Percentiles rank a stretch among this genome's conserved stretches.
Evolutionary conservation across 2,329 filamentous ascomycete species (phyloP).

Genomic region (Fusarium hostae): DNA sequence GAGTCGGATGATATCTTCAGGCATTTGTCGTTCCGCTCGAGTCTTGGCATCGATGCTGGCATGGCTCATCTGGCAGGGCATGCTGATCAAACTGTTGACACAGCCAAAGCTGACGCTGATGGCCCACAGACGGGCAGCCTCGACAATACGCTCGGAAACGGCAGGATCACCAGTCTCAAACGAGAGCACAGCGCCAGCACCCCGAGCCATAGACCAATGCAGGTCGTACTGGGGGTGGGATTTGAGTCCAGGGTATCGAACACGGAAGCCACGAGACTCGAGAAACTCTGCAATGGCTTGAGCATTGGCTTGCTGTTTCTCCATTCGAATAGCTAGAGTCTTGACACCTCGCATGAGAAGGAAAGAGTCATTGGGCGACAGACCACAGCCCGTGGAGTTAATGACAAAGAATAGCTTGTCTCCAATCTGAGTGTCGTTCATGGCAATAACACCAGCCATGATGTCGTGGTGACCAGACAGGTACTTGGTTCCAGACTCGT

Average conservation of each 20-base stretch:
- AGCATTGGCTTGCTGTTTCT: constrained; percentile 95
- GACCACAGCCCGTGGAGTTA: constrained; percentile 93
- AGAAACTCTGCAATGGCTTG: constrained; percentile 92
- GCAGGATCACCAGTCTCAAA: constrained; percentile 92
- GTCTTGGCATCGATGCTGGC: constrained; percentile 98
- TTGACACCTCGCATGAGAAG: constrained; percentile 95
- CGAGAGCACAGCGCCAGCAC: constrained; percentile 91
- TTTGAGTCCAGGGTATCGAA: constrained; percentile 92
- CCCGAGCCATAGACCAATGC: constrained; percentile 94
- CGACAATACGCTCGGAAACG: constrained; percentile 91
- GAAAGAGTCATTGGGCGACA: constrained; percentile 96
- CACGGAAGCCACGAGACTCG: constrained; percentile 89
- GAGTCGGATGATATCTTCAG: constrained; percentile 94
- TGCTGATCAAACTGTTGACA: constrained; percentile 98
- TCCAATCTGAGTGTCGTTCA: constrained; percentile 83
- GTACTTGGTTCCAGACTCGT: constrained; percentile 98
- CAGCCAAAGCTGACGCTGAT: constrained; percentile 98
- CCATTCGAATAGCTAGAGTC: constrained; percentile 97
- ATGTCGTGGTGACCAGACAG: constrained; percentile 98
- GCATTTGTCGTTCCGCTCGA: constrained; percentile 86
- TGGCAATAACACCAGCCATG: constrained; percentile 96
- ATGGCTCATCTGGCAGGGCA: constrained; percentile 99
- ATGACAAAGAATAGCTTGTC: constrained; percentile 97
- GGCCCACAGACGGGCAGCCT: constrained; percentile 89
- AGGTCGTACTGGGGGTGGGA: constrained; percentile 97